Base-by-base conservation (phyloP, 2,329 filamentous ascomycete species). In the Verruconis gallopava region DNA sequence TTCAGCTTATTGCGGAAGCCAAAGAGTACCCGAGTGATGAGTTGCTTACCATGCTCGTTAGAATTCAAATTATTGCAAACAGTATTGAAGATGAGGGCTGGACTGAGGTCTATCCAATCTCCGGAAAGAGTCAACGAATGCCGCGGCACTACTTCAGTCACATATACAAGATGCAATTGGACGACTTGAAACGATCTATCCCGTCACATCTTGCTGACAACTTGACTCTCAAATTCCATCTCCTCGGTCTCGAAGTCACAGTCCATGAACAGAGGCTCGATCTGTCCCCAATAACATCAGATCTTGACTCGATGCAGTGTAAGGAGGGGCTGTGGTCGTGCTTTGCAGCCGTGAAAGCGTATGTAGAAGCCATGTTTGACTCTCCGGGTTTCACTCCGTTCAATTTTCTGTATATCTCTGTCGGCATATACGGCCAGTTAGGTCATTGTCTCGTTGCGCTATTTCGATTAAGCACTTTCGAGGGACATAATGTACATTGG, bases 11-110 rank as follows among this genome's bases (percentile, higher is more conserved):
- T 0, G 57, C 61, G 3, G 56, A 63, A 13, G 56, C 63, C 1
- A 62, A 61, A 5, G 69, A 76, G 43, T 61, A 60, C 18, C 57
- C 64, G 0, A 63, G 64, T 2, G 75, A 80, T 50, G 58, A 62
- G 20, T 49, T 72, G 2, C 59, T 79, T 3, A 61, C 65, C 2
- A 50, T 55, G 1, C 58, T 63, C 25, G 62, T 62, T 30, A 63
- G 58, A 15, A 55, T 56, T 2, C 49, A 56, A 42, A 39, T 9
- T 21, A 41, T 22, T 40, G 49, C 22, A 45, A 30, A 30, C 25
- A 30, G 25, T n/a, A 30, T 30, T 9, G 9, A 30, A 30, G 6
- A 9, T 30, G 25, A 30, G 9, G 17, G 33, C 33, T 36, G 33
- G 33, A 18, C 6, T 15, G 33, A 36, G 12, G 17, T 15, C 6